Conservation (phyloP, 257 asterid species). For the Solanum lycopersicoides region DNA sequence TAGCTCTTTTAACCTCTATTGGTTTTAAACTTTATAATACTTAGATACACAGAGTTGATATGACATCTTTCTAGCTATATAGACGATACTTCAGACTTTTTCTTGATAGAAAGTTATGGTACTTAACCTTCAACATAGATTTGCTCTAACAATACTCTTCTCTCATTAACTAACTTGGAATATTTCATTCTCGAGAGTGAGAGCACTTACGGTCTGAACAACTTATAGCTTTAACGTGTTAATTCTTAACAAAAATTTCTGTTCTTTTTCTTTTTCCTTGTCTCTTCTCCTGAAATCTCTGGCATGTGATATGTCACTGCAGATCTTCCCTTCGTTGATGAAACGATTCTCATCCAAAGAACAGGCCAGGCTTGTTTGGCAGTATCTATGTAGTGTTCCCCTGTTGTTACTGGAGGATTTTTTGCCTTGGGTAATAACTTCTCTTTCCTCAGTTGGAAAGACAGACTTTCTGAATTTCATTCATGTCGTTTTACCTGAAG, state of each 20-base stretch:
- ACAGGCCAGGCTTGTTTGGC: constrained; percentile 81
- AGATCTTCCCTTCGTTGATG: constrained; percentile 69
- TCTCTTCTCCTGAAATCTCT: background rate
- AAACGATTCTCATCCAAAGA: constrained; percentile 42
- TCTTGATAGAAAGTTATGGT: too few species aligned
- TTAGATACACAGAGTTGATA: background rate
- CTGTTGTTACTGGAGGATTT: constrained; percentile 59
- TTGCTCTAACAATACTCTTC: too few species aligned
- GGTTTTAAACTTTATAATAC: background rate
- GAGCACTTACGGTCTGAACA: background rate
- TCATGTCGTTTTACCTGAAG: constrained; percentile 52
- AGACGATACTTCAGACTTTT: background rate
- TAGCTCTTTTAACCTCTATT: background rate
- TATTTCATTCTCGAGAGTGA: background rate
- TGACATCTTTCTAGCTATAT: background rate
- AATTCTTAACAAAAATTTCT: background rate
- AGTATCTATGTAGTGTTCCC: constrained; percentile 74
- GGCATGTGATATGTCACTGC: constrained; percentile 11
- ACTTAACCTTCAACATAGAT: too few species aligned
- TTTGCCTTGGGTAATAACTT: constrained; percentile 55
- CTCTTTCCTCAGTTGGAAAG: constrained; percentile 45
- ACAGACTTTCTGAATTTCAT: constrained; percentile 42
- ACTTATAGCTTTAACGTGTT: background rate
- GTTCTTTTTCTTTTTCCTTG: background rate
- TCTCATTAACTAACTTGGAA: too few species aligned